Conservation (phyloP, 306 rosid genomes). For the Prunus mira region DNA sequence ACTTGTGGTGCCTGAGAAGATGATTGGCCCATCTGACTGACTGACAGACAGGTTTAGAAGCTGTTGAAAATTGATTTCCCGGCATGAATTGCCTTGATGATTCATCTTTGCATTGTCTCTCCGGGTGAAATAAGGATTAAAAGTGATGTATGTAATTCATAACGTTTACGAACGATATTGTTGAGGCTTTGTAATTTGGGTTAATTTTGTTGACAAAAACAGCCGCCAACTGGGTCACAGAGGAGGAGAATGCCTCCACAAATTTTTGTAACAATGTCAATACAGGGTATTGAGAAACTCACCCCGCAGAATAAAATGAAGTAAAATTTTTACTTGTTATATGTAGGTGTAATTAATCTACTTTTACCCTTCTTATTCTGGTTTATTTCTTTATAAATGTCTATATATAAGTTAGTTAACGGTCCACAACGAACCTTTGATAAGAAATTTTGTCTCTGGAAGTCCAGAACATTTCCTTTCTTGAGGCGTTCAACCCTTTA, state of each 20-base stretch:
- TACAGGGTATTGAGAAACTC: constrained; percentile 10
- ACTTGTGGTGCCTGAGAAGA: constrained; percentile 95
- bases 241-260: constrained; percentile 33
- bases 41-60: constrained; percentile 14
- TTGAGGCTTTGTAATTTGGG: constrained; percentile 20
- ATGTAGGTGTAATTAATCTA: too few relatives aligned
- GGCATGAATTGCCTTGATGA: neutral
- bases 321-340: neutral
- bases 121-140: neutral
- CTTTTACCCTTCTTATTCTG: too few relatives aligned
- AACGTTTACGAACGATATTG: constrained; percentile 24
- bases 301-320: constrained; percentile 25
- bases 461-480: too few relatives aligned
- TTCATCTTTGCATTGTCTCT: neutral
- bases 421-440: too few relatives aligned
- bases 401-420: too few relatives aligned
- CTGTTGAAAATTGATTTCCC: constrained; percentile 4
- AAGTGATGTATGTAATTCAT: neutral
- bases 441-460: too few relatives aligned
- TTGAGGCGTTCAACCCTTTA: too few relatives aligned
- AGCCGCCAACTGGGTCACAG: neutral
- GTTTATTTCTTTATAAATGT: too few relatives aligned
- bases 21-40: constrained; percentile 89
- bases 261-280: constrained; percentile 19
- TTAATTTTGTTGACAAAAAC: neutral